Evolutionary conservation across 352 stramenopile species (phyloP).

Genomic region (Pythium sukuiense): DNA sequence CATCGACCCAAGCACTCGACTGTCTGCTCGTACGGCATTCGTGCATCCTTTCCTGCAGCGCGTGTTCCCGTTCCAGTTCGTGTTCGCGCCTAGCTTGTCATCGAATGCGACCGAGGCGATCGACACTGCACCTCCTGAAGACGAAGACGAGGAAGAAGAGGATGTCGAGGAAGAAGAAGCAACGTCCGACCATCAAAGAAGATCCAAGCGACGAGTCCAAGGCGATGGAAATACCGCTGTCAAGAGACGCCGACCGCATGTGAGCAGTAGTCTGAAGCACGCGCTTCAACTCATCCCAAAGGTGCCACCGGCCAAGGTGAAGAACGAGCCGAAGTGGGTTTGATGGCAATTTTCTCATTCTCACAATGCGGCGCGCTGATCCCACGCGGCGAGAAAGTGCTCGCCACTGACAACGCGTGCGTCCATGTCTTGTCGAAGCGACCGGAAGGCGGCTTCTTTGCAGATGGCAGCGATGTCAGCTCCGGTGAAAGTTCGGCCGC

Average conservation of each 20-base stretch:
- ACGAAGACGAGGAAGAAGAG: slow-evolving; percentile 9
- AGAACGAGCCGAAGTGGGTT: slow-evolving; percentile 13
- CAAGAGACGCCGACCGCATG: slow-evolving; percentile 14
- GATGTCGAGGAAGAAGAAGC: neutral
- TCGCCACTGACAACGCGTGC: slow-evolving; percentile 31
- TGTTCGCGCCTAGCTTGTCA: slow-evolving; percentile 37
- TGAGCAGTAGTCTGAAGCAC: slow-evolving; percentile 20
- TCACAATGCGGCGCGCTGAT: slow-evolving; percentile 25
- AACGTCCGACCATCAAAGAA: neutral
- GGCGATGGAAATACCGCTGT: neutral
- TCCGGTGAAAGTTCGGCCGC: slow-evolving; percentile 46
- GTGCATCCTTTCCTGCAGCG: slow-evolving; percentile 71
- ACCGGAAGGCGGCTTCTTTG: slow-evolving; percentile 79
- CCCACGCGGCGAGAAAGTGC: slow-evolving; percentile 58
- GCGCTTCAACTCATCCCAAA: slow-evolving; percentile 25
- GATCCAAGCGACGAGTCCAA: neutral
- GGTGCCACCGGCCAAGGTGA: neutral
- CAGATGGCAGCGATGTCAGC: slow-evolving; percentile 70
- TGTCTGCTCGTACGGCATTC: slow-evolving; percentile 51
- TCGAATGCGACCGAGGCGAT: neutral
- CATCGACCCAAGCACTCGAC: slow-evolving; percentile 41
- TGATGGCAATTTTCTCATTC: neutral
- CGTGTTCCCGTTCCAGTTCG: slow-evolving; percentile 63
- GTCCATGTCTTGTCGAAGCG: slow-evolving; percentile 64
- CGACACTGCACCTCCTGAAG: slow-evolving; percentile 10